These are phyloP conservation scores for Chaetoceros muelleri DNA, from an alignment of 108 stramenopile genomes.

Conservation along the genomic window DNA sequence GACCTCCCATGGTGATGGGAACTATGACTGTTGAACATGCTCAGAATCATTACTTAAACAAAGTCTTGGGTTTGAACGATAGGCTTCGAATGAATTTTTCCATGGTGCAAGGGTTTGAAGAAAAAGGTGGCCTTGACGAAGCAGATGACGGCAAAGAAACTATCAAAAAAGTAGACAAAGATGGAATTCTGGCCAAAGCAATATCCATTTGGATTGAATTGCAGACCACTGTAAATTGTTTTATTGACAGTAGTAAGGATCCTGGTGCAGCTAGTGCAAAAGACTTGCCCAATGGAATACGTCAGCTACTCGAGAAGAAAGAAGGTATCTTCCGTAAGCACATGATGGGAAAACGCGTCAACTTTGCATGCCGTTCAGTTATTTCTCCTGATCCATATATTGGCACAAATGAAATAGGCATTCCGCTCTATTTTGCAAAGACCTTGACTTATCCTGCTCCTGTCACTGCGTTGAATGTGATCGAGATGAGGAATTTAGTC, in stretches of 20 bases:
- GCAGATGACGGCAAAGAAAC: constrained; percentile 5
- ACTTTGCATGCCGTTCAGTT: constrained; percentile 94
- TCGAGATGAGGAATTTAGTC: constrained; percentile 79
- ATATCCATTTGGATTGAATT: constrained; percentile 87
- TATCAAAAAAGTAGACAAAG: constrained; percentile 28
- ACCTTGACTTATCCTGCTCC: constrained; percentile 91
- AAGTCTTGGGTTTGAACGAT: constrained; percentile 72
- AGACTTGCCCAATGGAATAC: constrained; percentile 60
- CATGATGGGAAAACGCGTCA: constrained; percentile 99
- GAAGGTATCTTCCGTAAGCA: constrained; percentile 98
- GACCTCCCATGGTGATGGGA: constrained; percentile 89
- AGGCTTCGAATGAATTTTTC: constrained; percentile 32
- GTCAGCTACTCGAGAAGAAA: constrained; percentile 96
- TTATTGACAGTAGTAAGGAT: constrained; percentile 93
- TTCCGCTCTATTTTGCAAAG: constrained; percentile 93
- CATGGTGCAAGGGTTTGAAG: constrained; percentile 23
- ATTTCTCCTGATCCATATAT: constrained; percentile 97
- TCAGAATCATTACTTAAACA: constrained; percentile 83
- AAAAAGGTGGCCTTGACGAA: constrained; percentile 6
- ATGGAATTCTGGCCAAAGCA: constrained; percentile 17
- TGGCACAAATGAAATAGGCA: constrained; percentile 97
- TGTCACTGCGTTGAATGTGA: constrained; percentile 89
- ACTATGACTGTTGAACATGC: constrained; percentile 90
- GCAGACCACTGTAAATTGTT: constrained; percentile 91
- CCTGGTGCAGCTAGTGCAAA: constrained; percentile 38